These are phyloP conservation scores for Papiliotrema flavescens DNA, from an alignment of 1,284 basidiomycete species.

Conservation along the genomic window DNA sequence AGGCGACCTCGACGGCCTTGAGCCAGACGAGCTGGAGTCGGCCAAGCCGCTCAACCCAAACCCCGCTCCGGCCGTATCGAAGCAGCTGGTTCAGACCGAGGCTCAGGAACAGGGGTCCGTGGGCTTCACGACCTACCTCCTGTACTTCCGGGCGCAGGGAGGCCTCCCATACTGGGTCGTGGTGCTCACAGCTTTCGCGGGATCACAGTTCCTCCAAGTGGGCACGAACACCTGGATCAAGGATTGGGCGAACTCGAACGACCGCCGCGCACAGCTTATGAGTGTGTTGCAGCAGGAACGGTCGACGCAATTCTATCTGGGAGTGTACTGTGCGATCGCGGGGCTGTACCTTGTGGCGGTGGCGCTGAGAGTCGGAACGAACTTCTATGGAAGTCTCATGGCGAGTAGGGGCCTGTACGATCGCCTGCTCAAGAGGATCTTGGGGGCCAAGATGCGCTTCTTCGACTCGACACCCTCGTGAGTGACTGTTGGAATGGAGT, in stretches of 20 bases:
- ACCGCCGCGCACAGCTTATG: slow-evolving; percentile 2
- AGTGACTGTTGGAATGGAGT: background rate
- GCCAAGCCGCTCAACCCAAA: slow-evolving; percentile 27
- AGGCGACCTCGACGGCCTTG: slow-evolving; percentile 56
- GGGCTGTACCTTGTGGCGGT: slow-evolving; percentile 39
- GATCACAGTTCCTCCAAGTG: slow-evolving; percentile 43
- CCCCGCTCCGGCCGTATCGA: slow-evolving; percentile 28
- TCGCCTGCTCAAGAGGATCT: slow-evolving; percentile 37
- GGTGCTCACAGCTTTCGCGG: slow-evolving; percentile 33
- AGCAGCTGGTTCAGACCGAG: slow-evolving; percentile 45
- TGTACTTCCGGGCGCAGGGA: slow-evolving; percentile 44
- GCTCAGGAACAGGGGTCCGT: slow-evolving; percentile 34
- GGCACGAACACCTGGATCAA: slow-evolving; percentile 46
- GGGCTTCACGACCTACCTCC: slow-evolving; percentile 32
- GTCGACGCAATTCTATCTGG: slow-evolving; percentile 38
- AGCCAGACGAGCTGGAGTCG: slow-evolving; percentile 59
- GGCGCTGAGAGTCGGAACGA: slow-evolving; percentile 34
- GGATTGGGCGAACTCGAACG: slow-evolving; percentile 42
- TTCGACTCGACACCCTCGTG: background rate
- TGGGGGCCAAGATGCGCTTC: slow-evolving; percentile 45
- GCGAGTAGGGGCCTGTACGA: slow-evolving; percentile 41
- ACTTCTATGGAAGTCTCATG: slow-evolving; percentile 38
- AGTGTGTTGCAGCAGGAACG: slow-evolving; percentile 5
- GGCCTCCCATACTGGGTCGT: slow-evolving; percentile 37
- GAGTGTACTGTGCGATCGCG: slow-evolving; percentile 39